phyloP scores from a whole-genome alignment of 1,284 basidiomycete species.

The Tilletia horrida region DNA sequence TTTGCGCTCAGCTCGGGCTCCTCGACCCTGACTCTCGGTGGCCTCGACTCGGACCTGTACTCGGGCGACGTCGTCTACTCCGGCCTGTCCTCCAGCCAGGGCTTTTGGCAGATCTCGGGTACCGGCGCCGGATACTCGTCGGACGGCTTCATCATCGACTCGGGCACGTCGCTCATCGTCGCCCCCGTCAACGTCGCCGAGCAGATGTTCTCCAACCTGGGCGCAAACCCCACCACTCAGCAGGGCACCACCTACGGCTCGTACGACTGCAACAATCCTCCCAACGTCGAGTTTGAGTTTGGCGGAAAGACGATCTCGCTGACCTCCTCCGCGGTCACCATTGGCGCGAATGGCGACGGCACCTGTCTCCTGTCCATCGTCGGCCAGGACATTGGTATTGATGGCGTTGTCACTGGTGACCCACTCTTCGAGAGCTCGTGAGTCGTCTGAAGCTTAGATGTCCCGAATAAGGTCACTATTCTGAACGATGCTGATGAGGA shows the following conservation, averaged over 20 bases:
- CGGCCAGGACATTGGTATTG: slow-evolving; percentile 2
- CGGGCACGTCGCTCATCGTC: slow-evolving; percentile 60
- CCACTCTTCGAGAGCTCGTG: too few relatives aligned
- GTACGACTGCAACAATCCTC: slow-evolving; percentile 50
- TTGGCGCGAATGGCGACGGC: slow-evolving; percentile 2
- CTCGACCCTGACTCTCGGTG: slow-evolving; percentile 53
- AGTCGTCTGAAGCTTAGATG: too few relatives aligned
- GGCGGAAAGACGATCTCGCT: not conserved
- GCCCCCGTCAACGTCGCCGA: slow-evolving; percentile 51
- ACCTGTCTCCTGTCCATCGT: slow-evolving; percentile 8
- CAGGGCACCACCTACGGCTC: slow-evolving; percentile 54
- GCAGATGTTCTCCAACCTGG: slow-evolving; percentile 59
- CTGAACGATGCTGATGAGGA: too few relatives aligned
- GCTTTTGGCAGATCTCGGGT: slow-evolving; percentile 26
- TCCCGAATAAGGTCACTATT: too few relatives aligned
- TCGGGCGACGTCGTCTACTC: slow-evolving; percentile 56
- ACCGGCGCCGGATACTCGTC: slow-evolving; percentile 49
- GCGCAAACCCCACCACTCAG: slow-evolving; percentile 53
- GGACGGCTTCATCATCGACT: slow-evolving; percentile 60
- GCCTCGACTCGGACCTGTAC: slow-evolving; percentile 38
- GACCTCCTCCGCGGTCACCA: not conserved
- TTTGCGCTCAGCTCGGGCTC: not conserved
- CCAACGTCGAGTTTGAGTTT: slow-evolving; percentile 29
- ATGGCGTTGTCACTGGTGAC: not conserved
- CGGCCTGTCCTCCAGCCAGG: slow-evolving; percentile 37